phyloP scores from a whole-genome alignment of 2,329 filamentous ascomycete genomes.

The Paracamarosporium sp. region DNA sequence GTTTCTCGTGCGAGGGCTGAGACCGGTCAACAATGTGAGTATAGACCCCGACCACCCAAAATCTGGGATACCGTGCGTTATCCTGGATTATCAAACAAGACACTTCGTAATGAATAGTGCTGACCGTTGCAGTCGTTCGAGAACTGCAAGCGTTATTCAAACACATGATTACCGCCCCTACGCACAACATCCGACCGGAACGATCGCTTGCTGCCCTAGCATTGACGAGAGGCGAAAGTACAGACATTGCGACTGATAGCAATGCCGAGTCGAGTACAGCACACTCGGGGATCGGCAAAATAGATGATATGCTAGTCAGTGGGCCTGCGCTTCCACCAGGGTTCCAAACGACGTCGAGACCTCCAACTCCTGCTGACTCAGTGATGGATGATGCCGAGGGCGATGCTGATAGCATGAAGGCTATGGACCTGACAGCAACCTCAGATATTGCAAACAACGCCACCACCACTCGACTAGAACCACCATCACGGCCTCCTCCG shows the following conservation, averaged over 20 bases:
- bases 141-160: conserved; percentile 75
- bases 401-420: conserved; percentile 28
- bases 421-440: conserved; percentile 20
- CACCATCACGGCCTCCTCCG: conserved; percentile 61
- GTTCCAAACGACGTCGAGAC: conserved; percentile 7
- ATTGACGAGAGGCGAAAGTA: conserved; percentile 65
- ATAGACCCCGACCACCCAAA: background rate
- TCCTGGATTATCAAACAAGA: too few species aligned
- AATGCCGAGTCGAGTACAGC: conserved; percentile 54
- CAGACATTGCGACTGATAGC: conserved; percentile 44
- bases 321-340: conserved; percentile 53
- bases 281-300: conserved; percentile 47
- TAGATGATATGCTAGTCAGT: conserved; percentile 53
- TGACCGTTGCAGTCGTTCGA: conserved; percentile 66
- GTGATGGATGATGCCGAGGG: conserved; percentile 31
- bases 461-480: conserved; percentile 38
- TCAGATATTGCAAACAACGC: background rate
- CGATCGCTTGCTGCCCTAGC: conserved; percentile 82
- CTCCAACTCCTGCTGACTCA: conserved; percentile 22
- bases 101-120: background rate
- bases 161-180: conserved; percentile 69
- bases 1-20: conserved; percentile 65
- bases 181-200: conserved; percentile 71
- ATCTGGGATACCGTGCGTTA: background rate
- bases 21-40: conserved; percentile 76